phyloP scores from a whole-genome alignment of 2,329 filamentous ascomycete species.

The Diaporthe destruens region DNA sequence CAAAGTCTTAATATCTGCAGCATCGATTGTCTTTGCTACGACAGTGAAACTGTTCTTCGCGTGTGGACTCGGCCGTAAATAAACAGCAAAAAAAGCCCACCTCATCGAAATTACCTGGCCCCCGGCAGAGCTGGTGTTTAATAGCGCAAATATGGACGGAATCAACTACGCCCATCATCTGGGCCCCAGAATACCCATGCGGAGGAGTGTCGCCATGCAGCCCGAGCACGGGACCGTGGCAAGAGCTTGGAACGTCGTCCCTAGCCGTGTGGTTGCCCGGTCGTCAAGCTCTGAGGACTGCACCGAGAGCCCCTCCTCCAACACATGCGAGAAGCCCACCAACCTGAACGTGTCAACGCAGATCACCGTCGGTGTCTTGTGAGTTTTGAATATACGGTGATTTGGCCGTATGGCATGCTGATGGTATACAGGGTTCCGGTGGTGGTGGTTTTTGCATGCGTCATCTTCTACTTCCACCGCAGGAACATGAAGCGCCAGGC shows the following conservation, averaged over 20 bases:
- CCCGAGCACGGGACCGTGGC: constrained; percentile 16
- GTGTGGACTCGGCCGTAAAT: constrained; percentile 3
- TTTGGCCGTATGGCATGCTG: constrained; percentile 35
- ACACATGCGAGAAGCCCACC: constrained; percentile 41
- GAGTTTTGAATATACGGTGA: constrained; percentile 20
- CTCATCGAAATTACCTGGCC: neutral
- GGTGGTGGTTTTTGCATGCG: constrained; percentile 57
- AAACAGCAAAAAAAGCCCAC: neutral
- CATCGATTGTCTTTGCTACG: constrained; percentile 33
- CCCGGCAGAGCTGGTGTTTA: neutral
- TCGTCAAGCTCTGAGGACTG: constrained; percentile 43
- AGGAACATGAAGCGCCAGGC: constrained; percentile 78
- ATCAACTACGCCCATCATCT: constrained; percentile 45
- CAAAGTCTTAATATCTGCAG: constrained; percentile 28
- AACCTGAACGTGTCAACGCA: constrained; percentile 33
- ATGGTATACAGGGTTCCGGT: constrained; percentile 77
- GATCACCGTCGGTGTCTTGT: constrained; percentile 39
- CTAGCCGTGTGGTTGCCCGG: constrained; percentile 44
- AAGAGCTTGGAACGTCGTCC: constrained; percentile 36
- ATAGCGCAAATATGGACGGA: constrained; percentile 42
- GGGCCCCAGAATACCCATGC: constrained; percentile 47
- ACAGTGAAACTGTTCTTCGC: constrained; percentile 34
- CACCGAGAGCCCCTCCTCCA: constrained; percentile 32
- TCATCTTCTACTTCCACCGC: constrained; percentile 83
- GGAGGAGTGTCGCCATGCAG: constrained; percentile 40